Evolutionary conservation across 164 flowering plant genomes (phyloP), one percentile per base, ranked within the genome.

Genomic region (Platanus orientalis): DNA sequence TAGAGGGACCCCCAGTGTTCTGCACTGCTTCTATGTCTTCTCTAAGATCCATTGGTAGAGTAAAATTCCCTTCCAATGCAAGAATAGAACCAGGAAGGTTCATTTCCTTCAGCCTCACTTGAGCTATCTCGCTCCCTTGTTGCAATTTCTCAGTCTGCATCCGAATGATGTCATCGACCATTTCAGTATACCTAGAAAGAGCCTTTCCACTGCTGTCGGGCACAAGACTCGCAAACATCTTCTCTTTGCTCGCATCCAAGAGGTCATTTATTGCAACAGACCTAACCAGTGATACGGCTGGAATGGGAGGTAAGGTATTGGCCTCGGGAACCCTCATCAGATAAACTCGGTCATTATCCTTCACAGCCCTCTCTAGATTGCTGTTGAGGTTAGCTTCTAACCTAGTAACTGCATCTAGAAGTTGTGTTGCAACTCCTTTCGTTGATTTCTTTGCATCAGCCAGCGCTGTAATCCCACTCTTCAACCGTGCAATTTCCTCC

Each of bases 11-110:
- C 28, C 97, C 97, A 80, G 94, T 79, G 20, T 86, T 81, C 78
- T 94, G 98, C 40, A 94, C 98, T 29, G 97, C 96, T 81, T 94
- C 98, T 34, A 91, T 91, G 62, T 89, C 98, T 71, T 94, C 97
- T 66, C 84, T 91, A n/a, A 94, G 80, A 73, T 84, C 85, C 63
- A 76, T 51, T 24, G 96, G 98, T 20, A 94, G 76, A 61, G 76
- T 67, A 51, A 64, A 73, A 64, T 91, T 80, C 57, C 97, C 98
- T 76, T 91, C 98, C 74, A 94, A 67, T 34, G 98, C 89, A 73
- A 89, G 93, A 75, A 94, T 80, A 14, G 96, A 85, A 60, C 89
- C 98, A 36, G 98, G 98, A 26, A 94, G 81, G 67, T 94, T 95
- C 98, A 91, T 94, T 73, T 94, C 98, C 74, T 85, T 91, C 45